These are phyloP conservation scores for Aspergillus sp. DNA, from an alignment of 2,329 filamentous ascomycete species.

Conservation along the genomic window DNA sequence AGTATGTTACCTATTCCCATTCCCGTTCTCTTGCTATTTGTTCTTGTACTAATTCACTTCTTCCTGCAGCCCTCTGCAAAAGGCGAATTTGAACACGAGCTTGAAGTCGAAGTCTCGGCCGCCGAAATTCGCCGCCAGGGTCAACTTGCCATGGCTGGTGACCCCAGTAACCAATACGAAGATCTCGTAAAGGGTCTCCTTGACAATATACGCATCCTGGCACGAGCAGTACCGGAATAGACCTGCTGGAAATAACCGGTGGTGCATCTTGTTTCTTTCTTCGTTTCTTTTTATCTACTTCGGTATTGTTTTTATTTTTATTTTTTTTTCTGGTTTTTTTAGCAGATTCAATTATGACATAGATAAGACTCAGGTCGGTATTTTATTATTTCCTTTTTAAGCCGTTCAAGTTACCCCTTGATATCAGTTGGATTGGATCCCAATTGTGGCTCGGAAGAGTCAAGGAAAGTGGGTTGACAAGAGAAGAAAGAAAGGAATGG, in stretches of 20 bases:
- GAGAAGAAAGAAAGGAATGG: not conserved
- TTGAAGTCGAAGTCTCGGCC: conserved; percentile 50
- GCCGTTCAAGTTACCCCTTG: not conserved
- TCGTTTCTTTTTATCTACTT: not conserved
- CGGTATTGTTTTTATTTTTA: not conserved
- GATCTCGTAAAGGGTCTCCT: conserved; percentile 49
- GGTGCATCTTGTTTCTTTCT: conserved; percentile 4
- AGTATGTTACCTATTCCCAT: conserved; percentile 28
- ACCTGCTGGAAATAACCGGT: conserved; percentile 6
- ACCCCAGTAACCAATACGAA: conserved; percentile 45
- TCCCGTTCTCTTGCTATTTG: not conserved
- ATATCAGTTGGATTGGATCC: not conserved
- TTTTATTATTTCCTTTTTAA: not conserved
- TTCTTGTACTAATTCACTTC: not conserved
- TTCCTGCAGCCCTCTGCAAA: conserved; percentile 27
- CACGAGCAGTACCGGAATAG: conserved; percentile 39
- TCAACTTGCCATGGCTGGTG: conserved; percentile 38
- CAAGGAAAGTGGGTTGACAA: not conserved
- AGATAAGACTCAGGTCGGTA: conserved; percentile 1
- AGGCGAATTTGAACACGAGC: conserved; percentile 48
- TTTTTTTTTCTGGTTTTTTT: conserved; percentile 3
- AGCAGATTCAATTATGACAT: not conserved
- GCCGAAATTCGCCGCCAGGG: conserved; percentile 47
- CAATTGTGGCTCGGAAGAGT: not conserved
- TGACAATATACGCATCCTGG: conserved; percentile 49